Conservation (phyloP, 352 stramenopile species). For the Globisporangium sylvaticum region DNA sequence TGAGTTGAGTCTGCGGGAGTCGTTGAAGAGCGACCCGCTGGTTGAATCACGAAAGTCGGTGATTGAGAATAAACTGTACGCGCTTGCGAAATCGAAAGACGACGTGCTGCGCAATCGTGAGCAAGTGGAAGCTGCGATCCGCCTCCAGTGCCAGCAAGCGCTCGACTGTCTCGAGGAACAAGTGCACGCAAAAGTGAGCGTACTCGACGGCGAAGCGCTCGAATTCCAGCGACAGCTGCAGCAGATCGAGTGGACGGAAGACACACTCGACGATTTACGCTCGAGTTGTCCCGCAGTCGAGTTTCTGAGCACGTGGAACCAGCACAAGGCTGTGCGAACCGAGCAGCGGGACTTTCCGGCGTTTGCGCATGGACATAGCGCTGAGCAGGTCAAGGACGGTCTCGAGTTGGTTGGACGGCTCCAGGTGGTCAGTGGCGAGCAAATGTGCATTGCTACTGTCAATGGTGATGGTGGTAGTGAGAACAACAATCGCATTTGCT, state of each 20-base stretch:
- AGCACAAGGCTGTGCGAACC: conserved; percentile 59
- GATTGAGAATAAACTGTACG: conserved; percentile 52
- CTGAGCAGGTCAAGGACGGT: conserved; percentile 58
- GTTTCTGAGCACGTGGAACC: conserved; percentile 62
- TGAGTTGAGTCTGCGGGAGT: conserved; percentile 59
- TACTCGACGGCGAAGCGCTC: conserved; percentile 53
- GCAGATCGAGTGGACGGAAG: conserved; percentile 73
- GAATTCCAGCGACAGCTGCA: conserved; percentile 63
- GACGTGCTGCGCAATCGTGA: conserved; percentile 38
- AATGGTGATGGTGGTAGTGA: conserved; percentile 10
- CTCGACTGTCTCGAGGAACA: conserved; percentile 42
- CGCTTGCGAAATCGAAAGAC: conserved; percentile 31
- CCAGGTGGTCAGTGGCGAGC: conserved; percentile 36
- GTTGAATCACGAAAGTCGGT: conserved; percentile 61
- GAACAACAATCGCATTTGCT: conserved; percentile 7
- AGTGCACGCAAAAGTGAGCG: conserved; percentile 36
- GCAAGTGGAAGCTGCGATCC: conserved; percentile 44
- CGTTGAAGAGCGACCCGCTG: conserved; percentile 53
- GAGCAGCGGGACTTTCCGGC: conserved; percentile 67
- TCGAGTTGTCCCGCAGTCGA: conserved; percentile 36
- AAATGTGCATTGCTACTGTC: conserved; percentile 13
- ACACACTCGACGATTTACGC: conserved; percentile 53
- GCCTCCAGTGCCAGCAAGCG: conserved; percentile 43
- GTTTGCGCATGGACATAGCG: conserved; percentile 19
- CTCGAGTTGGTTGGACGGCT: conserved; percentile 58